Base-by-base conservation (phyloP, 2,329 filamentous ascomycete species). In the Colletotrichum sp. region DNA sequence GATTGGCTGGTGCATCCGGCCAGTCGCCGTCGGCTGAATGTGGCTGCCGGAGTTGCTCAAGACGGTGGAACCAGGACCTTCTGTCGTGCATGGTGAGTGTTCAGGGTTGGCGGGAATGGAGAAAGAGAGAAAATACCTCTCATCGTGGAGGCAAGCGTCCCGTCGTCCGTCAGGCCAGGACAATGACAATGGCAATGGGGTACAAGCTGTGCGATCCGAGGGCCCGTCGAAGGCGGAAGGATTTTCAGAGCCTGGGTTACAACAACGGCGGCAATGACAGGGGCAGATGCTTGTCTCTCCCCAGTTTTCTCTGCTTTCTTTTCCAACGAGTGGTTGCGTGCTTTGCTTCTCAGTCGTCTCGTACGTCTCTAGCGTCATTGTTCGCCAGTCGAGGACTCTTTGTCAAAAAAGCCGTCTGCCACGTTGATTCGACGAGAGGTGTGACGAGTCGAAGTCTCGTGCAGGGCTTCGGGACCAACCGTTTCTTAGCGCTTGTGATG, bases 401-500 rank as follows among this genome's bases (percentile, higher is more conserved):
- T 71, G 72, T 55, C 27, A 29, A 59, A 34, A 51, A 27, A 13
- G 68, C 12, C 62, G n/a, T 71, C 47, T 63, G 29, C 47, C 58
- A 69, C 59, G 69, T 67, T 83, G 78, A 84, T 87, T 87, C 81
- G 85, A 78, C 75, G 63, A 64, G 69, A 70, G 72, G 74, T 86
- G 86, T 88, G 86, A 87, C 82, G 83, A 85, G 77, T 80, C 76
- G 75, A 78, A 82, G 81, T 80, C 82, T 83, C 81, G 82, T 86
- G 85, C 85, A 87, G 82, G 82, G 81, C 83, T 82, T 83, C 84
- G 84, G 86, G 84, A 84, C 84, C 84, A 84, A 84, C 83, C 84
- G 83, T 83, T 81, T 80, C 78, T 71, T 82, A 84, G 84, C 81
- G 82, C 79, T 77, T 77, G 76, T 75, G 78, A 78, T 76, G 76